Evolutionary conservation across 2,329 filamentous ascomycete genomes (phyloP), one percentile per base, ranked within the genome.

Genomic region (Gyromitra esculenta): DNA sequence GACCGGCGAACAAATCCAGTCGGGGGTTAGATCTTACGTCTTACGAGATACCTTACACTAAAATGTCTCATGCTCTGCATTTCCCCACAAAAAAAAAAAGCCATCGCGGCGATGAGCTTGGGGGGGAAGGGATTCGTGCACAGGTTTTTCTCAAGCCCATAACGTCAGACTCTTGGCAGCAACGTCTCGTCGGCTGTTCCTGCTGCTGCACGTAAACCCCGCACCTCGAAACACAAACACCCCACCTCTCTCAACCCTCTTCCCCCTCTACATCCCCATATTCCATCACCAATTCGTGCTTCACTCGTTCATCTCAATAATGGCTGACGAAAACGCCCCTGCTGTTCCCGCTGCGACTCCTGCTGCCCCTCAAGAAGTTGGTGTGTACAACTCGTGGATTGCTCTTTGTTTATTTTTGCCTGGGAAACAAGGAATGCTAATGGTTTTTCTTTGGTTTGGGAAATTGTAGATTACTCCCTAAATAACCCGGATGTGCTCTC

Each of bases 401-500:
- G 9, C 70, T 18, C 21, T 45, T 62, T 18, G 64, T 64, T n/a
- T 69, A 57, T 57, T 13, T 15, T n/a, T 41, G 25, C 63, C 57
- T 59, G 37, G 2, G 37, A 31, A 8, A 5, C 37, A 52, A 50
- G 15, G 45, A 52, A 62, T 37, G 41, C 60, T 74, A 45, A 77
- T 48, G 37, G 66, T 11, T 60, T 45, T 37, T 5, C n/a, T 21
- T 48, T 3, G 13, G 13, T 48, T 3, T 5, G 45, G 65, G 56
- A 43, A 52, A 67, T 35, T 25, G 62, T 80, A 97, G 93, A 97
- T 84, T 94, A 96, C 87, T 89, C 92, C 81, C 90, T 97, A 85
- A 92, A 90, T 85, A 96, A 96, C 87, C 93, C 92, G 78, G 92
- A 96, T 84, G 97, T 94, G 82, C 89, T 99, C 82, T 98, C 96